Percentiles rank a stretch among this genome's conserved stretches.
phyloP scores from a whole-genome alignment of 192 early-diverging fungal genomes.

The Chytriomyces hyalinus region DNA sequence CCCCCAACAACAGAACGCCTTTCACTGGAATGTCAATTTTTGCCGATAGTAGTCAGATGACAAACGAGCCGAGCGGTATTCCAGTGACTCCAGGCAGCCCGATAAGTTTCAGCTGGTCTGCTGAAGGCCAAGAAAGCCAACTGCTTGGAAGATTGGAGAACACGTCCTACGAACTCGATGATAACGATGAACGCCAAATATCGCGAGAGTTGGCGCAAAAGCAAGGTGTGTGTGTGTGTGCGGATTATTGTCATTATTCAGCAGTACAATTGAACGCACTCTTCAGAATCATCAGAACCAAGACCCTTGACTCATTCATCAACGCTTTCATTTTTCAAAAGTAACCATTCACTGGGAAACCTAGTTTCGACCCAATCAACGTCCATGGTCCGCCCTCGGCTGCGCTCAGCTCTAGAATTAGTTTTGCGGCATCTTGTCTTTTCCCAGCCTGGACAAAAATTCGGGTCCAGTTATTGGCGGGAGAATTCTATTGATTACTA shows the following conservation, averaged over 20 bases:
- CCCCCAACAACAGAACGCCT: not conserved
- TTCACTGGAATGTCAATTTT: constrained; percentile 23
- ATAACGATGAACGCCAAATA: constrained; percentile 6
- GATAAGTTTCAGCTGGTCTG: constrained; percentile 27
- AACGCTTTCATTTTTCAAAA: constrained; percentile 31
- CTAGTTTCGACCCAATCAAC: constrained; percentile 1
- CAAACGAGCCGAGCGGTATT: constrained; percentile 29
- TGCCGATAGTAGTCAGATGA: no score
- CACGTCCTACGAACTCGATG: not conserved
- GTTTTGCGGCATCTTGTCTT: constrained; percentile 39
- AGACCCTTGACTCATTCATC: constrained; percentile 3
- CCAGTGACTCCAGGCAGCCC: constrained; percentile 30
- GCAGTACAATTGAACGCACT: not conserved
- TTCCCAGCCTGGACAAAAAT: not conserved
- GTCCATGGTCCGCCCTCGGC: constrained; percentile 32
- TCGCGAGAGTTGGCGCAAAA: constrained; percentile 8
- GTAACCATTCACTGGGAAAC: constrained; percentile 11
- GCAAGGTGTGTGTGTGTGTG: not conserved
- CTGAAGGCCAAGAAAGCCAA: not conserved
- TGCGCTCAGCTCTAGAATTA: constrained; percentile 23
- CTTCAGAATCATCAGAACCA: not conserved
- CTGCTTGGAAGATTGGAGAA: not conserved
- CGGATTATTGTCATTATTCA: no score
- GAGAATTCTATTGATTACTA: constrained; percentile 23
- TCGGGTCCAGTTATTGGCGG: no score